Base-by-base conservation (phyloP, 164 flowering plant species). In the Cinnamomum chago region DNA sequence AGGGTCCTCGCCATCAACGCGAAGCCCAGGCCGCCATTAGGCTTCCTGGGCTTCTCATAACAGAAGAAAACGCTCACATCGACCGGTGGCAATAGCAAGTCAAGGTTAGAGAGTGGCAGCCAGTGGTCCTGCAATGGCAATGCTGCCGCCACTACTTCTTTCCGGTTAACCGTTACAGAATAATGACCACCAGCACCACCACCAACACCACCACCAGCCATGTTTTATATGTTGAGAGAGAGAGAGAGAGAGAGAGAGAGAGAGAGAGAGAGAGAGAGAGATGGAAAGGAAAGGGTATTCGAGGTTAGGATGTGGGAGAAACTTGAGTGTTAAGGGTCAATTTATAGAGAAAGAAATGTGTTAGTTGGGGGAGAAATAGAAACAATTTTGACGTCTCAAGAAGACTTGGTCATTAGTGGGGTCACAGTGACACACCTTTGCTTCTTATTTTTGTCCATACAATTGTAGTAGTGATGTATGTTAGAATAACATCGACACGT, bases 81-180 rank as follows among this genome's bases (percentile, higher is more conserved):
- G 0, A 85, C 13, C 0, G 86, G 83, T 3, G 90, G 90, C 18
- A 87, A 70, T 2, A 85, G 68, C 75, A 85, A 51, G 72, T 87
- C 90, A 12, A 87, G 86, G 76, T 87, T 87, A 3, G 90, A 87
- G 23, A 81, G 81, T 2, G 87, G 86, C 27, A 86, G 76, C 82
- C 83, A 77, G 58, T 76, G 82, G 33, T 83, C 86, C 20, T 81
- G 87, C 70, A 82, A 10, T 1, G 88, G 86, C 70, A 85, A 55
- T 23, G 52, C 75, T n/a, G 89, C 78, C 10, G 83, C 76, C 65
- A 86, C 81, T 17, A 77, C 77, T 62, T 84, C 87, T 13, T 75
- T 79, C 62, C 24, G 70, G 25, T 27, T 67, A 24, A 79, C 68
- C 1, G 55, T 68, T 10, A 86, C 84, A 40, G 25, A 35, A 35